phyloP scores from a whole-genome alignment of 129 eudicot genomes.

The Daucus carota region DNA sequence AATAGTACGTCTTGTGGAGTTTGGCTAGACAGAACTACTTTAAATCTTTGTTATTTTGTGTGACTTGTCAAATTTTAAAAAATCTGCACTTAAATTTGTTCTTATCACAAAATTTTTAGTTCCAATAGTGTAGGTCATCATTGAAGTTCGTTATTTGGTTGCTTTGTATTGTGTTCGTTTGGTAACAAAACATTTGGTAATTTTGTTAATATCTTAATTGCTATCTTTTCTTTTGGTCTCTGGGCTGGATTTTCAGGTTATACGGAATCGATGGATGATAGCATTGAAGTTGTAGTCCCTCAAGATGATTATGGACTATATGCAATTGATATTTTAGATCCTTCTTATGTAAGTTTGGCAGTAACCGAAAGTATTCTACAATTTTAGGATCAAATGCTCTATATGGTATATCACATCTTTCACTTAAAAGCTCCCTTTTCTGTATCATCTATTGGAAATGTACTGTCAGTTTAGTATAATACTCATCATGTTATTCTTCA shows the following conservation, averaged over 20 bases:
- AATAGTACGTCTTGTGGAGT: not conserved
- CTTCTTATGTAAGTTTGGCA: conserved; percentile 55
- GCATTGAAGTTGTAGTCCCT: conserved; percentile 67
- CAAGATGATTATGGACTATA: conserved; percentile 89
- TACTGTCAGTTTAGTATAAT: not conserved
- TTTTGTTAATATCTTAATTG: not conserved
- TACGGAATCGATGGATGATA: conserved; percentile 64
- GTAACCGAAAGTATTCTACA: not conserved
- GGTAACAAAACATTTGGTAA: not conserved
- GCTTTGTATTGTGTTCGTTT: not conserved
- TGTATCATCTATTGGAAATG: not conserved
- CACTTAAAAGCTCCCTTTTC: not conserved
- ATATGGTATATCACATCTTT: not conserved
- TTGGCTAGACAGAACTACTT: not conserved
- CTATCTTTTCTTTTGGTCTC: not conserved
- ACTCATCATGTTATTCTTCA: no score
- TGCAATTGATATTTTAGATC: conserved; percentile 88
- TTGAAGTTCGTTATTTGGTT: not conserved
- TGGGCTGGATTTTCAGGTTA: conserved; percentile 44
- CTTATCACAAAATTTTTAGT: not conserved
- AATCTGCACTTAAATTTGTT: not conserved
- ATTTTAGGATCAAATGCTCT: not conserved
- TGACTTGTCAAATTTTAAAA: not conserved
- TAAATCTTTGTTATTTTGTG: not conserved
- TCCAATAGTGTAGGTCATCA: not conserved